These are phyloP conservation scores for Collariella sp. DNA, from an alignment of 495 filamentous ascomycete genomes.

Conservation along the genomic window DNA sequence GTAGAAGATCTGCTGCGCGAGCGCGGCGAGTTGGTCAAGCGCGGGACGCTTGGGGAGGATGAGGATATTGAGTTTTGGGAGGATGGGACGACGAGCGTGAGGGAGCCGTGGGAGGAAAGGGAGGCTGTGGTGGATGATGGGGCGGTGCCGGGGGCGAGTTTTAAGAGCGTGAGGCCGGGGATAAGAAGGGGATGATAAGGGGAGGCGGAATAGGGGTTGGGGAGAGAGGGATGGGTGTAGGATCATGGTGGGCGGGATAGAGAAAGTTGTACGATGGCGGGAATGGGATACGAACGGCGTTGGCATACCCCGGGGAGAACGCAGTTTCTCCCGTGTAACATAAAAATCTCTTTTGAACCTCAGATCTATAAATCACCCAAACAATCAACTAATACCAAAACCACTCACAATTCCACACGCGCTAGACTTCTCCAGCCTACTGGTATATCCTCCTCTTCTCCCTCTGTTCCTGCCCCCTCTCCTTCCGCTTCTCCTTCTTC, in stretches of 20 bases:
- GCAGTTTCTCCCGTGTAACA: slow-evolving; percentile 3
- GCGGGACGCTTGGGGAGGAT: slow-evolving; percentile 46
- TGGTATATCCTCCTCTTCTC: slow-evolving; percentile 44
- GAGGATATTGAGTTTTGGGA: slow-evolving; percentile 64
- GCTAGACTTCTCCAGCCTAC: neutral
- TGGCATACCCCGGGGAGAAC: slow-evolving; percentile 10
- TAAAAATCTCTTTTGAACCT: slow-evolving; percentile 1
- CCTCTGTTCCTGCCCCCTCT: slow-evolving; percentile 59
- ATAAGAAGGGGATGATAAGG: neutral
- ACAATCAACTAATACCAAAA: neutral
- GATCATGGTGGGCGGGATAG: neutral
- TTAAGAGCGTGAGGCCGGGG: slow-evolving; percentile 18
- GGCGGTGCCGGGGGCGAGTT: slow-evolving; percentile 21
- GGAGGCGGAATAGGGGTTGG: neutral
- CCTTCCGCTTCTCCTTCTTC: slow-evolving; percentile 76
- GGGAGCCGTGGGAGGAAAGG: slow-evolving; percentile 9
- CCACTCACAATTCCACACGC: neutral
- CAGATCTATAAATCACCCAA: neutral
- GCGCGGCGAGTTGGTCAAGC: slow-evolving; percentile 56
- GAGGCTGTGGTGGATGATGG: slow-evolving; percentile 8
- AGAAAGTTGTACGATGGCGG: slow-evolving; percentile 1
- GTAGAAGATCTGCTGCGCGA: slow-evolving; percentile 64
- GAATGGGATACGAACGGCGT: slow-evolving; percentile 1
- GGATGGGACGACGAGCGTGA: slow-evolving; percentile 40
- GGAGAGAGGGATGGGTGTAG: neutral